Percentiles rank a stretch among this genome's conserved stretches.
These are phyloP conservation scores for Maudiozyma bulderi DNA, from an alignment of 805 yeast species.

Conservation along the genomic window DNA sequence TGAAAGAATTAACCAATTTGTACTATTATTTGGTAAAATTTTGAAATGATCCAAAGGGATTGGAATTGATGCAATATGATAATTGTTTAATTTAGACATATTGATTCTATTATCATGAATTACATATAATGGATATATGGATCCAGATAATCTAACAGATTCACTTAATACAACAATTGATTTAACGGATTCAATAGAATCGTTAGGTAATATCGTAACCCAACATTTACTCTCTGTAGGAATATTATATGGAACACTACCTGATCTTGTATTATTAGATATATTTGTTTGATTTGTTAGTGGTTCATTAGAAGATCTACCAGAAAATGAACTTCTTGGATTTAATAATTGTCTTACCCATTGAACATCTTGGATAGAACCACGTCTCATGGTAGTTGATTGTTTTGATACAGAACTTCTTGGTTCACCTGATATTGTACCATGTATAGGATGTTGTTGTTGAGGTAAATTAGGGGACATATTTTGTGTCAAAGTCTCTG, in stretches of 20 bases:
- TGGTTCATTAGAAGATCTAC: conserved; percentile 18
- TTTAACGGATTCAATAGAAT: conserved; percentile 14
- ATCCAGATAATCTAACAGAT: conserved; percentile 15
- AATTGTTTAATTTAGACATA: conserved; percentile 7
- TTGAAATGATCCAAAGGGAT: conserved; percentile 2
- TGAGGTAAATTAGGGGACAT: neutral
- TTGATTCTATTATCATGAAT: conserved; percentile 13
- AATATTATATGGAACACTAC: neutral
- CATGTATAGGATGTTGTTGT: neutral
- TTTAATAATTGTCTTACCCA: conserved; percentile 26
- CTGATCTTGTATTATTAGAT: neutral
- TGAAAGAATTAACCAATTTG: conserved; percentile 12
- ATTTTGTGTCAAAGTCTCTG: neutral
- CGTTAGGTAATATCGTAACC: conserved; percentile 22
- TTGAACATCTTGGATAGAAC: conserved; percentile 27
- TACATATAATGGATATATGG: conserved; percentile 20
- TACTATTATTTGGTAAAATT: neutral
- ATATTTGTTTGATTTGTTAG: neutral
- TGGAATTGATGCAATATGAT: conserved; percentile 5
- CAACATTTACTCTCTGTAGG: conserved; percentile 12
- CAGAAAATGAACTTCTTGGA: conserved; percentile 31
- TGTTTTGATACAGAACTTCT: neutral
- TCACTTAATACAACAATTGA: conserved; percentile 19
- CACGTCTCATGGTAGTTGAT: conserved; percentile 11
- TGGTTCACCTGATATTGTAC: neutral